These are phyloP conservation scores for Aspergillus viridinutans DNA, from an alignment of 2,329 filamentous ascomycete species.

Conservation along the genomic window DNA sequence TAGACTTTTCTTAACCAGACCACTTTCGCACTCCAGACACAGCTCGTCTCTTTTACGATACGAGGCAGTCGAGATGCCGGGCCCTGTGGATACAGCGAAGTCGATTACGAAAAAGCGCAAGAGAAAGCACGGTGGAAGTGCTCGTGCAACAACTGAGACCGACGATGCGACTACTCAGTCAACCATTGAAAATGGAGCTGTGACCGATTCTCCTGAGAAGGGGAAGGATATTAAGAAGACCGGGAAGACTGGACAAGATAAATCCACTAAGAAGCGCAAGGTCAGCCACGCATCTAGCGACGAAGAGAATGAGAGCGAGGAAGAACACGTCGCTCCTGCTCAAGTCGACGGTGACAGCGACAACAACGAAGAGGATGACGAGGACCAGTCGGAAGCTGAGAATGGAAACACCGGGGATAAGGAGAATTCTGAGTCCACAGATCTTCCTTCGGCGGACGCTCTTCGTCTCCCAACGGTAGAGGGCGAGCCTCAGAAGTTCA, in stretches of 20 bases:
- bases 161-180: conserved; percentile 25
- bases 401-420: conserved; percentile 28
- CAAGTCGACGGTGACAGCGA: conserved; percentile 28
- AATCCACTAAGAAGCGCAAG: conserved; percentile 36
- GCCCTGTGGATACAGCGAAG: conserved; percentile 35
- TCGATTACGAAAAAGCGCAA: conserved; percentile 43
- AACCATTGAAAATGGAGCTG: conserved; percentile 19
- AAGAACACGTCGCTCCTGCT: conserved; percentile 13
- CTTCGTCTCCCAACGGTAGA: conserved; percentile 58
- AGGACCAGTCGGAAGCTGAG: conserved; percentile 25
- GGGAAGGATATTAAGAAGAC: conserved; percentile 11
- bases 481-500: conserved; percentile 65
- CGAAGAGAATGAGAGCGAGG: conserved; percentile 29
- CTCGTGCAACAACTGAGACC: conserved; percentile 20
- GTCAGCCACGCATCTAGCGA: conserved; percentile 33
- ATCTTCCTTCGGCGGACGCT: conserved; percentile 49
- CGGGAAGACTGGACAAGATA: conserved; percentile 23
- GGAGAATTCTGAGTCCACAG: conserved; percentile 34
- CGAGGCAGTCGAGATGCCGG: conserved; percentile 26
- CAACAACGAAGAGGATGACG: conserved; percentile 38
- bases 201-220: conserved; percentile 15
- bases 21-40: conserved; percentile 5
- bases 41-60: conserved; percentile 5
- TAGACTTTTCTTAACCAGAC: background rate
- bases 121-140: conserved; percentile 37